Evolutionary conservation across 148 eudicot genomes (phyloP).

Genomic region (Diospyros kaki): DNA sequence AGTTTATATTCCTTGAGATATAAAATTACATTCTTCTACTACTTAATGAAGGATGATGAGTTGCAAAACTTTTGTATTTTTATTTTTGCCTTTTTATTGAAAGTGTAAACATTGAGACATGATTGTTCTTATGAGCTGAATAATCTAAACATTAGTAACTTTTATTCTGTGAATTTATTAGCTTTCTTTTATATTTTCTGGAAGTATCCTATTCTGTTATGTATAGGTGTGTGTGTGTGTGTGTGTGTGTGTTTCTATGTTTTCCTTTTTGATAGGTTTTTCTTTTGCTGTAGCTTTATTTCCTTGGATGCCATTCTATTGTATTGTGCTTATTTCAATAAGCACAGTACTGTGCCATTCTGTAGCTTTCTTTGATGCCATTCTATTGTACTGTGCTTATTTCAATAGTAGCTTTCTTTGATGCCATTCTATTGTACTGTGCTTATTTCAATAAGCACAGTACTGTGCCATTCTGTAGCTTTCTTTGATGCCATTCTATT

Average conservation of each 20-base stretch:
- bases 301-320: not conserved
- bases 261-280: not conserved
- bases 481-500: too few relatives aligned
- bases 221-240: too few relatives aligned
- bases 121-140: not conserved
- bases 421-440: not conserved
- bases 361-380: too few relatives aligned
- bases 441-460: too few relatives aligned
- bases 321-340: too few relatives aligned
- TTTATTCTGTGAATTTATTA: not conserved
- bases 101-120: not conserved
- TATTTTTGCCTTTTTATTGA: not conserved
- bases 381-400: too few relatives aligned
- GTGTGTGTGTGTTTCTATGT: not conserved
- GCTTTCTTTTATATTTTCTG: not conserved
- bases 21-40: too few relatives aligned
- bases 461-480: too few relatives aligned
- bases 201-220: too few relatives aligned
- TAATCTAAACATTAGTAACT: not conserved
- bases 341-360: too few relatives aligned
- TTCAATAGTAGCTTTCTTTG: too few relatives aligned
- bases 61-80: not conserved
- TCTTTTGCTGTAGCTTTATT: not conserved
- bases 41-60: not conserved
- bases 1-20: too few relatives aligned